These are phyloP conservation scores for Sclerotinia borealis DNA, from an alignment of 2,329 filamentous ascomycete species.

Conservation along the genomic window DNA sequence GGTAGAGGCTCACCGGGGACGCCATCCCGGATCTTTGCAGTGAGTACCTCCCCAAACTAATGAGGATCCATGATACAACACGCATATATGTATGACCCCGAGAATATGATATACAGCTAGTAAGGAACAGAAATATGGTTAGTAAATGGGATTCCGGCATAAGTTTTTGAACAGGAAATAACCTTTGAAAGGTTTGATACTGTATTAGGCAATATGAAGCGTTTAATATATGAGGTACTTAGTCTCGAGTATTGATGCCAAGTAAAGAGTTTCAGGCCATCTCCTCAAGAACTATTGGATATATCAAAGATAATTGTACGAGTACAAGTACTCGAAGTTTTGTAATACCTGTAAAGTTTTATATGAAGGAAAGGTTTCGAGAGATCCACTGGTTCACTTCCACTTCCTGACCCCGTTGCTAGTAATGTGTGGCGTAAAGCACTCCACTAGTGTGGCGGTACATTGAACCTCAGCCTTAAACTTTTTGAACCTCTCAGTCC, in stretches of 20 bases:
- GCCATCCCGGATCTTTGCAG: not conserved
- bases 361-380: not conserved
- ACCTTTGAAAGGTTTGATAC: too few relatives aligned
- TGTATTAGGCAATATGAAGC: too few relatives aligned
- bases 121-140: not conserved
- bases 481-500: not conserved
- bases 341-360: too few relatives aligned
- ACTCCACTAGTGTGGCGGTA: not conserved
- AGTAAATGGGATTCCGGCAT: not conserved
- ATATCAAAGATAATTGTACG: not conserved
- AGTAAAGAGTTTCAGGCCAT: too few relatives aligned
- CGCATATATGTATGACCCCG: not conserved
- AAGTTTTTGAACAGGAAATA: not conserved
- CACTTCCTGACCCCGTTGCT: not conserved
- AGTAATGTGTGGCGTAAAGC: not conserved
- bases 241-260: too few relatives aligned
- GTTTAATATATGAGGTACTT: too few relatives aligned
- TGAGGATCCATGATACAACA: not conserved
- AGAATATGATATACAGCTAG: not conserved
- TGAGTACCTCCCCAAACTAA: not conserved
- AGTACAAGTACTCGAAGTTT: too few relatives aligned
- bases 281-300: not conserved
- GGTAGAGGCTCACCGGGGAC: not conserved
- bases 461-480: conserved; percentile 13
- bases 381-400: too few relatives aligned